These are phyloP conservation scores for Trichoderma cornu-damae DNA, from an alignment of 2,329 filamentous ascomycete species.

Conservation along the genomic window DNA sequence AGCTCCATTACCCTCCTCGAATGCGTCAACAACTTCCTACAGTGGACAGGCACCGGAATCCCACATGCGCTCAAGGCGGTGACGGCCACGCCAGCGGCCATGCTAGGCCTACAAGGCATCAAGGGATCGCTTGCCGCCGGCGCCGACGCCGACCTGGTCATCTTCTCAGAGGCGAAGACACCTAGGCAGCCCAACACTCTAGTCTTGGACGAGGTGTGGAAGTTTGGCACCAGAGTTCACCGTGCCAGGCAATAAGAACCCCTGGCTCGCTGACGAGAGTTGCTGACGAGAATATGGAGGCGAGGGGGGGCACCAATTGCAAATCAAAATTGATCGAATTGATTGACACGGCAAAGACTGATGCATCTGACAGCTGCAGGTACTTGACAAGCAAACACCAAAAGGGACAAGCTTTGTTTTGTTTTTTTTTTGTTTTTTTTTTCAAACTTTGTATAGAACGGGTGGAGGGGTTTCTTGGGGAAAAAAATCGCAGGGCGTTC, in stretches of 20 bases:
- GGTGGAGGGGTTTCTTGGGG: not conserved
- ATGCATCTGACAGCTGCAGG: conserved; percentile 9
- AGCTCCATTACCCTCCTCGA: conserved; percentile 71
- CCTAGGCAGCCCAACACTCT: conserved; percentile 46
- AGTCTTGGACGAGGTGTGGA: conserved; percentile 72
- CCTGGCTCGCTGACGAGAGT: not conserved
- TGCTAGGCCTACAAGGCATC: conserved; percentile 61
- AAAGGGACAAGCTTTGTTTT: not conserved
- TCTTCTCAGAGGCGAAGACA: conserved; percentile 56
- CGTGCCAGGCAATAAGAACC: not conserved
- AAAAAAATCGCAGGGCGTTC: conserved; percentile 11
- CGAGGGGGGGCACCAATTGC: too few species aligned
- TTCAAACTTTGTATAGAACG: conserved; percentile 4
- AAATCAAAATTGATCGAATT: not conserved
- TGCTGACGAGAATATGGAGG: too few species aligned
- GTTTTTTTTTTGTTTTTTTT: not conserved
- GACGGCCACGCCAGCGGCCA: conserved; percentile 69
- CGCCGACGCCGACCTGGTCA: conserved; percentile 63
- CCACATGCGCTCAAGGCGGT: conserved; percentile 66
- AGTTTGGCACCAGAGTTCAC: conserved; percentile 59
- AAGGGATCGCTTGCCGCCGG: conserved; percentile 64
- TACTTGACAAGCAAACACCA: not conserved
- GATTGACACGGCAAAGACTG: not conserved
- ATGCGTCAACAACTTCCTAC: conserved; percentile 75
- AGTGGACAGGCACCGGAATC: conserved; percentile 64